A percentile compares a stretch with the other conserved stretches of the same genome.
Evolutionary conservation across 331 rosid genomes (phyloP).

Genomic region (Arachis monticola): DNA sequence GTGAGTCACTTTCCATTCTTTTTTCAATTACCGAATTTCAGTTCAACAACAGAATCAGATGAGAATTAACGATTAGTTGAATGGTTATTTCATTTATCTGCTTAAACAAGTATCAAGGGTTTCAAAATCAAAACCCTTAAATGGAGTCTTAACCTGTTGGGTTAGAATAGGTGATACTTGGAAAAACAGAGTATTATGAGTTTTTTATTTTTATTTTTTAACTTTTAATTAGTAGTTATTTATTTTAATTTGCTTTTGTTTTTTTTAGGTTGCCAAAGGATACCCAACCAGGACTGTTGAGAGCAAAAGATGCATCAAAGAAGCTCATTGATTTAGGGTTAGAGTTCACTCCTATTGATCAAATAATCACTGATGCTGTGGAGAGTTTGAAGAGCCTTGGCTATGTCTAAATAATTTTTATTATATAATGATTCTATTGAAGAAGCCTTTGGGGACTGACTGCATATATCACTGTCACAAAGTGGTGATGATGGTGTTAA

Average conservation of each 20-base stretch:
- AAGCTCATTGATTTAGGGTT: too few relatives aligned
- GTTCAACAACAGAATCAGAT: background rate
- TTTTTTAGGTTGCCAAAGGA: slow-evolving; percentile 57
- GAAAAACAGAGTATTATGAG: slow-evolving; percentile 8
- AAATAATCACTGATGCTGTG: too few relatives aligned
- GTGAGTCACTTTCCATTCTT: slow-evolving; percentile 38
- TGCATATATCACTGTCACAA: background rate
- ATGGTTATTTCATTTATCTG: too few relatives aligned
- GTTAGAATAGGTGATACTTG: too few relatives aligned
- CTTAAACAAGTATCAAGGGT: too few relatives aligned
- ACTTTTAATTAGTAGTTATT: background rate
- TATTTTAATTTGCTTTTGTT: background rate
- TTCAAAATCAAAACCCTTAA: too few relatives aligned
- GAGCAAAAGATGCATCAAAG: too few relatives aligned
- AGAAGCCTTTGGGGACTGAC: slow-evolving; percentile 8
- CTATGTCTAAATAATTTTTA: slow-evolving; percentile 28
- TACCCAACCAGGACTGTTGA: slow-evolving; percentile 34
- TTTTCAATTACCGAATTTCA: background rate
- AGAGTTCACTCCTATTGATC: too few relatives aligned
- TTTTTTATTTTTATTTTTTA: too few relatives aligned
- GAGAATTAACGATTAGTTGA: background rate
- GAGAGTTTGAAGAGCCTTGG: background rate
- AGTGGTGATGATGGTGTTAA: slow-evolving; percentile 2
- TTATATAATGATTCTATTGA: background rate
- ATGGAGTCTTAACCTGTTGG: too few relatives aligned